Evolutionary conservation across 805 yeast genomes (phyloP).

Genomic region (Wickerhamomyces silvicola): DNA sequence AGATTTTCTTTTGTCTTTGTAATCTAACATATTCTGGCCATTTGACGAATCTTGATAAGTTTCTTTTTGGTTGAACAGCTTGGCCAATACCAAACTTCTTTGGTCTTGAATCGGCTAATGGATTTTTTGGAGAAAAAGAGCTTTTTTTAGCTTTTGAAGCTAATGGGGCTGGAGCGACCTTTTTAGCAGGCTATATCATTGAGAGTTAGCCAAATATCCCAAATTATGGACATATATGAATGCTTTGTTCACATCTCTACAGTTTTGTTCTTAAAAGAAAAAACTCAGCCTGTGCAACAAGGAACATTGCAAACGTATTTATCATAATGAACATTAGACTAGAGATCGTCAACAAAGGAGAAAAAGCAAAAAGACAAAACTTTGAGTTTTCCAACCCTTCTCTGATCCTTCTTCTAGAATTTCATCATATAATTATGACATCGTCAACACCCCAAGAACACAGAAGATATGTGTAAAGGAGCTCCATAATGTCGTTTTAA

Average conservation of each 20-base stretch:
- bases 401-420: neutral
- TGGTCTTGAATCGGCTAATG: slow-evolving; percentile 84
- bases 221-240: neutral
- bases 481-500: slow-evolving; percentile 22
- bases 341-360: neutral
- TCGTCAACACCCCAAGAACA: slow-evolving; percentile 24
- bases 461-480: slow-evolving; percentile 11
- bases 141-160: slow-evolving; percentile 62
- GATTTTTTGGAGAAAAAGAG: slow-evolving; percentile 59
- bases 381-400: neutral
- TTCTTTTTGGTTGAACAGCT: slow-evolving; percentile 89
- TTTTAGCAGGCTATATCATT: slow-evolving; percentile 61
- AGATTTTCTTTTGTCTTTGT: slow-evolving; percentile 98
- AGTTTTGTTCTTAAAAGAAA: slow-evolving; percentile 8
- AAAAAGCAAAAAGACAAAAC: neutral
- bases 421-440: slow-evolving; percentile 10
- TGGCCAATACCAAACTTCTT: slow-evolving; percentile 97
- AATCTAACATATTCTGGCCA: slow-evolving; percentile 99
- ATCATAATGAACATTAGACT: neutral
- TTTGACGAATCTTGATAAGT: slow-evolving; percentile 94
- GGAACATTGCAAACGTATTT: neutral
- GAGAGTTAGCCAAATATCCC: slow-evolving; percentile 24
- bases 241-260: slow-evolving; percentile 22
- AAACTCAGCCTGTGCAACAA: slow-evolving; percentile 6
- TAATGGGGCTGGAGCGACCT: slow-evolving; percentile 98